Evolutionary conservation across 495 filamentous ascomycete genomes (phyloP), one percentile per base, ranked within the genome.

Genomic region (Trichoderma reesei): DNA sequence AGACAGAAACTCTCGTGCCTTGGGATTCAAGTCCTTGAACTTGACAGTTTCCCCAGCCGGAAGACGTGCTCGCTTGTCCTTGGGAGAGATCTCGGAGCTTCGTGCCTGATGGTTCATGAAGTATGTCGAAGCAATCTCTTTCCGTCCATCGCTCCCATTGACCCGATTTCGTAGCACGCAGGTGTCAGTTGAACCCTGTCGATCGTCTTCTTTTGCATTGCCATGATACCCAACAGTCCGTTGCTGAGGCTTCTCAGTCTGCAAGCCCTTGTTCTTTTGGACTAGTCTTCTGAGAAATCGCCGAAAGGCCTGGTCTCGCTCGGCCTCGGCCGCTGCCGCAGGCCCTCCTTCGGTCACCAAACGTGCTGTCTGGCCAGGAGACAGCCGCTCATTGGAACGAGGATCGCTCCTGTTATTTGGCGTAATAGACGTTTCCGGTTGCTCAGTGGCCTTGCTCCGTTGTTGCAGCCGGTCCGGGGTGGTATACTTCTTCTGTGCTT

Each of bases 1-100:
- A 5, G 61, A 67, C 18, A 65, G 63, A 56, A 65, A 65, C 44
- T 65, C 60, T 34, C 46, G 37, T 13, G 60, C 66, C 37, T 56
- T 59, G 39, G 62, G 63, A 37, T 62, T 61, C 36, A 64, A 33
- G n/a, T 42, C 63, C 48, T 62, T 42, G 31, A 34, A 51, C n/a
- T 33, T 65, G 20, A 13, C 59, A 20, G n/a, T 1, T n/a, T 41
- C 37, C 18, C n/a, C 11, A 2, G 2, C 48, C 16, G 4, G 18
- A 10, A 3, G 18, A 16, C 60, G 14, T 56, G 26, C 9, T 31
- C n/a, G 1, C 9, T 4, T 56, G 26, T 56, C 18, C 14, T 7
- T 56, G 20, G 20, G 2, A 6, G 9, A 14, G 5, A 6, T 33
- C 51, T 56, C 31, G 4, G 26, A 9, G 11, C 26, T 10, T 34